Base-by-base conservation (phyloP, 2,329 filamentous ascomycete genomes). In the Trichoderma asperellum region DNA sequence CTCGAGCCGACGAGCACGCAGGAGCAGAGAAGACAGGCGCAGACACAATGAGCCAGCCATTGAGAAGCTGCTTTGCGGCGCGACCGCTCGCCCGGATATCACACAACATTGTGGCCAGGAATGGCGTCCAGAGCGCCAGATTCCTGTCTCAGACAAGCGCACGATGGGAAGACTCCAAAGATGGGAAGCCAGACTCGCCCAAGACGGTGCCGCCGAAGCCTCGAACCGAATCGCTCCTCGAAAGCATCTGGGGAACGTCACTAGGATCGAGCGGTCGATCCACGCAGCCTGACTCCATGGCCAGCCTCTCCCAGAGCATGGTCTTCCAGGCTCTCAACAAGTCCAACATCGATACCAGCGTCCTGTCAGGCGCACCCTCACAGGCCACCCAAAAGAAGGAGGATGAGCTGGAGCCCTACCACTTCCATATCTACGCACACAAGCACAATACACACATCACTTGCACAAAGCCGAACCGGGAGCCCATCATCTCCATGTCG, bases 371-470 rank as follows among this genome's bases (percentile, higher is more conserved):
- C 70, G 69, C 67, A 55, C 56, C 66, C 10, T 58, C 70, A 55
- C 72, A 74, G 56, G 64, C 73, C 4, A 67, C 71, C 8, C 71
- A 78, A 43, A 70, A 70, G 66, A 69, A 73, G 52, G 81, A 84
- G 56, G 76, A 82, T 62, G 73, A 79, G 16, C 72, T 83, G 47
- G 87, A 91, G 77, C 91, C 92, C 2, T 93, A 93, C 83, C 93
- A 97, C 79, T 86, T 99, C 72, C 93, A 97, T 83, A 85, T 99
- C 79, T 95, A 89, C 81, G 83, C 91, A 34, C 91, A 92, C 79
- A 96, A 93, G 83, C 96, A 97, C 87, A 99, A 99, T 83, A 96
- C 93, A 24, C 93, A 98, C 81, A 87, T 99, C 76, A 97, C 94
- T 1, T 88, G 97, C 73, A 93, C 94, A 27, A 90, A 91, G 76